phyloP scores from a whole-genome alignment of 805 yeast species.

The Yamadazyma insecticola region DNA sequence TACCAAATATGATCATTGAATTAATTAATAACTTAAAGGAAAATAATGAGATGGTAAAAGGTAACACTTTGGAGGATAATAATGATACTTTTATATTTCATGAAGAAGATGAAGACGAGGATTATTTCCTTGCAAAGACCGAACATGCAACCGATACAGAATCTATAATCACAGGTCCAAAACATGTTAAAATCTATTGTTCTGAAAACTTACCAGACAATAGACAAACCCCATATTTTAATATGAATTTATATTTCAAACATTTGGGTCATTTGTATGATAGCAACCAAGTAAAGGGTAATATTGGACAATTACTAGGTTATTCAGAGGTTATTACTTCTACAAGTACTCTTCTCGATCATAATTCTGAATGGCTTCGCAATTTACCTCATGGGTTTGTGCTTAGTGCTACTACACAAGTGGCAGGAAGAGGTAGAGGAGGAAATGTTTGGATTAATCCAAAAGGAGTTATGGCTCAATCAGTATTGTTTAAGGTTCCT shows the following conservation, averaged over 20 bases:
- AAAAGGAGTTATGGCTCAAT: slow-evolving; percentile 80
- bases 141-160: slow-evolving; percentile 39
- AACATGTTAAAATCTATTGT: slow-evolving; percentile 47
- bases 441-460: slow-evolving; percentile 96
- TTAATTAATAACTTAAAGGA: slow-evolving; percentile 32
- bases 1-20: slow-evolving; percentile 23
- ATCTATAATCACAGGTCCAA: no score
- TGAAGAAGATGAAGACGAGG: slow-evolving; percentile 22
- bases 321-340: slow-evolving; percentile 92
- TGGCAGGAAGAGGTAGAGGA: slow-evolving; percentile 91
- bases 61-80: slow-evolving; percentile 42
- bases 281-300: slow-evolving; percentile 16
- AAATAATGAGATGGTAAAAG: slow-evolving; percentile 28
- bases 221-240: slow-evolving; percentile 68
- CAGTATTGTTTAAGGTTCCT: slow-evolving; percentile 63
- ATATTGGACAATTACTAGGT: slow-evolving; percentile 58
- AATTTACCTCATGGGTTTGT: slow-evolving; percentile 67
- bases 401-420: slow-evolving; percentile 75
- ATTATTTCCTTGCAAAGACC: no score
- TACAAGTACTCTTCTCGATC: slow-evolving; percentile 73
- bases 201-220: slow-evolving; percentile 44
- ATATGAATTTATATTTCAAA: slow-evolving; percentile 51
- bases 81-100: slow-evolving; percentile 55
- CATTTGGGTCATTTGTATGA: slow-evolving; percentile 27
- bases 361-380: slow-evolving; percentile 56